Base-by-base conservation (phyloP, 805 yeast species). In the Lipomyces oligophaga region DNA sequence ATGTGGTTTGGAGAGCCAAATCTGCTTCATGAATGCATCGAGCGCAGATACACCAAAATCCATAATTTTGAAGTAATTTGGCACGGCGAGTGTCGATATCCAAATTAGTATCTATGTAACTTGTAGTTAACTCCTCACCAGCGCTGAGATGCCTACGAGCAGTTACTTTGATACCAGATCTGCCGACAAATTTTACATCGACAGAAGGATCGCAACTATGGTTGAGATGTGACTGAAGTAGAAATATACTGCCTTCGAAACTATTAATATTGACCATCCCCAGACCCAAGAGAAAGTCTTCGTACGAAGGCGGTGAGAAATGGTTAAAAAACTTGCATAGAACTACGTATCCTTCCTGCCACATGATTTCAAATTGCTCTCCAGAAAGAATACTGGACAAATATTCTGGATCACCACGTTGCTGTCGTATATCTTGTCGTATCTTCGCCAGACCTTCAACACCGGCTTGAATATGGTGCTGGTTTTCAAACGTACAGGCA, bases 251-350 rank as follows among this genome's bases (percentile, higher is more conserved):
- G 2, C 83, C 79, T 43, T 80, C 81, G 41, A 81, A 68, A 58
- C 84, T 83, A 65, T 85, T 85, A 57, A 85, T 76, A 64, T 84
- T 83, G 60, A 79, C 83, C 49, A 80, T 76, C 1, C 95, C 95
- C 57, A 85, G 64, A 65, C 78, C 77, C 46, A 64, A 67, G 62
- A 83, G 63, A 59, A 72, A 86, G 49, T 76, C 79, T 27, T 78
- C 77, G 54, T 75, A 78, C 13, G 72, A 59, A 36, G 72, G 60
- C 28, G 34, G 7, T 11, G 40, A 5, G 13, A 53, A 48, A 5
- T 53, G 52, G 32, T 43, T 16, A 55, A 84, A 79, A 1, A 78
- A 76, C 1, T 66, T 61, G 25, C 67, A 62, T 47, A 85, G 77
- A 35, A 73, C 60, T 4, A 67, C 67, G 58, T 67, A 77, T 0